phyloP scores from a whole-genome alignment of 2,329 filamentous ascomycete species.

The Alternaria arborescens region DNA sequence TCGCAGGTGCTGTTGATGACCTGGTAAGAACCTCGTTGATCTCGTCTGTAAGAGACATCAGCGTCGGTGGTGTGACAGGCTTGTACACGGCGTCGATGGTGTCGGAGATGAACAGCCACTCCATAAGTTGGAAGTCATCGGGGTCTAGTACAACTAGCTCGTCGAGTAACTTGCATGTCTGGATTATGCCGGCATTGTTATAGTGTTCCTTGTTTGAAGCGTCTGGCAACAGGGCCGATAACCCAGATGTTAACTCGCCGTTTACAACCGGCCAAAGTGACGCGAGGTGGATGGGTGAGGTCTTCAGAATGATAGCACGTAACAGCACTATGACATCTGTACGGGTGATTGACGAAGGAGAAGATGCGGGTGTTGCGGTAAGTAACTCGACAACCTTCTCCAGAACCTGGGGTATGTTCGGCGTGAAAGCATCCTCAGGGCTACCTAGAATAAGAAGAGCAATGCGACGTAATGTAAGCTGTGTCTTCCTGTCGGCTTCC shows the following conservation, averaged over 20 bases:
- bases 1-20: conserved; percentile 12
- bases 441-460: conserved; percentile 81
- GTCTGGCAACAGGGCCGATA: conserved; percentile 76
- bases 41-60: conserved; percentile 80
- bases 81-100: conserved; percentile 96
- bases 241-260: conserved; percentile 79
- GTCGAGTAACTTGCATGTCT: conserved; percentile 94
- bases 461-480: conserved; percentile 85
- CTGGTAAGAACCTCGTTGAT: conserved; percentile 74
- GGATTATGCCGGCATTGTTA: conserved; percentile 78
- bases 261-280: conserved; percentile 91
- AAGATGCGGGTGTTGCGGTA: conserved; percentile 83
- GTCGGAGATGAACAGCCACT: conserved; percentile 97
- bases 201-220: conserved; percentile 77
- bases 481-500: conserved; percentile 93
- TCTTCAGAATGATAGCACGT: conserved; percentile 81
- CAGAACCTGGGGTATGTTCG: conserved; percentile 75
- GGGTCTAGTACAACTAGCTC: conserved; percentile 84
- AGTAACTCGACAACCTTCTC: conserved; percentile 90
- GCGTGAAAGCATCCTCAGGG: conserved; percentile 79
- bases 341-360: conserved; percentile 87
- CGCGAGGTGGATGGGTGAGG: conserved; percentile 79
- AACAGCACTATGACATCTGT: conserved; percentile 91
- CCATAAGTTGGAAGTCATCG: conserved; percentile 97
- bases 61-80: conserved; percentile 70